These are phyloP conservation scores for Emmonsia crescens DNA, from an alignment of 2,329 filamentous ascomycete species.

Conservation along the genomic window DNA sequence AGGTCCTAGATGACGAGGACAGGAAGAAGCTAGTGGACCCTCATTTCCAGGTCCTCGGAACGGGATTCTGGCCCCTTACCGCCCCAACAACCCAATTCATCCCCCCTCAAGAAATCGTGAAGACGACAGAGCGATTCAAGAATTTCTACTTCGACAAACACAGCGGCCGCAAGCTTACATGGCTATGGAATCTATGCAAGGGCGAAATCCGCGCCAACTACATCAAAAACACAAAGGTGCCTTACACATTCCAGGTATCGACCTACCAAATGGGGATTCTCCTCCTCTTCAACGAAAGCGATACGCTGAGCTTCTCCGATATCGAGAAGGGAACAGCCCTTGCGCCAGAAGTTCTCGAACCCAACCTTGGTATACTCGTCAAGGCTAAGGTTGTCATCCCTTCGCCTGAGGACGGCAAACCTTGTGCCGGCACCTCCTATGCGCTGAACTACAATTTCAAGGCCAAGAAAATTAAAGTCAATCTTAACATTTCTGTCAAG, in stretches of 20 bases:
- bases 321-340: constrained; percentile 73
- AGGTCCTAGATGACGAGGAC: constrained; percentile 52
- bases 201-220: constrained; percentile 93
- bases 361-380: constrained; percentile 72
- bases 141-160: constrained; percentile 95
- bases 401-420: constrained; percentile 61
- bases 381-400: constrained; percentile 84
- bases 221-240: constrained; percentile 76
- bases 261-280: constrained; percentile 97
- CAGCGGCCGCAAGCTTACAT: constrained; percentile 88
- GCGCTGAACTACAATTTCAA: constrained; percentile 90
- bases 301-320: constrained; percentile 76
- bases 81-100: constrained; percentile 81
- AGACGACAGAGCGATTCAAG: constrained; percentile 80
- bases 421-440: constrained; percentile 67
- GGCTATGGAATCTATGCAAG: constrained; percentile 97
- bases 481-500: constrained; percentile 89
- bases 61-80: constrained; percentile 91
- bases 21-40: constrained; percentile 67
- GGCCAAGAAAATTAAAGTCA: constrained; percentile 96
- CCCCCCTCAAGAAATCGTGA: constrained; percentile 71
- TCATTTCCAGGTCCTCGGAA: constrained; percentile 84
- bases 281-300: constrained; percentile 85
- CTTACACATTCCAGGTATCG: constrained; percentile 94
- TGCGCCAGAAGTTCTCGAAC: constrained; percentile 71